phyloP scores from a whole-genome alignment of 768 basidiomycete species.

The Mrakia hoshinonis region DNA sequence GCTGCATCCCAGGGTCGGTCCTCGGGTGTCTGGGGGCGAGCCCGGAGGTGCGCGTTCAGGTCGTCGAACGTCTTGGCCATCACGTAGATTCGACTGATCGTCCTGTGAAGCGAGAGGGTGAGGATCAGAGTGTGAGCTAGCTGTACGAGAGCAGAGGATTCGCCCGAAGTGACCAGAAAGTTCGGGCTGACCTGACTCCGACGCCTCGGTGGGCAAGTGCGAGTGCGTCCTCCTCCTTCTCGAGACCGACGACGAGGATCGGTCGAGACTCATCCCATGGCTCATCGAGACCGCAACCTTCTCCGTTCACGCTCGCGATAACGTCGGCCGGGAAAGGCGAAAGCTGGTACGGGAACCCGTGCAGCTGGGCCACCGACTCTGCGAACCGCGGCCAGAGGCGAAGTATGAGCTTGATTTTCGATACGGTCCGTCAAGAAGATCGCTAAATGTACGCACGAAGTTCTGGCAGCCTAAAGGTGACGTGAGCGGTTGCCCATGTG shows the following conservation, averaged over 20 bases:
- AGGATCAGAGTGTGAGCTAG: background rate
- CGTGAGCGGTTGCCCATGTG: slow-evolving; percentile 24
- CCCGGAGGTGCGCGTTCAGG: slow-evolving; percentile 11
- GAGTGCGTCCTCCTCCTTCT: slow-evolving; percentile 62
- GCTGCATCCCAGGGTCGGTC: slow-evolving; percentile 9
- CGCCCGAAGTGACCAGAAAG: too few species aligned
- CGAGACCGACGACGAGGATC: slow-evolving; percentile 64
- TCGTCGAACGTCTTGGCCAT: background rate
- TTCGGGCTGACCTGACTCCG: slow-evolving; percentile 71
- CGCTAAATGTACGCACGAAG: too few species aligned
- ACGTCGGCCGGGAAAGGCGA: slow-evolving; percentile 15
- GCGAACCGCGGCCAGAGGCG: background rate
- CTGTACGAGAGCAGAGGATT: background rate
- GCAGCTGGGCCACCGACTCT: slow-evolving; percentile 24
- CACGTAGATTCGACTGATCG: background rate
- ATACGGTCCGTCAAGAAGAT: background rate
- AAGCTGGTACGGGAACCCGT: slow-evolving; percentile 6
- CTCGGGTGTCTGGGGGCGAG: background rate
- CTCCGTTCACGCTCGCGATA: slow-evolving; percentile 15
- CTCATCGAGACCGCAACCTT: slow-evolving; percentile 23
- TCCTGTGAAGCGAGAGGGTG: background rate
- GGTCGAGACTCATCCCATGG: slow-evolving; percentile 34
- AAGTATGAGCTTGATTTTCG: background rate
- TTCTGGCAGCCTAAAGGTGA: slow-evolving; percentile 21
- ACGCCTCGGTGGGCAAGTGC: slow-evolving; percentile 70